Evolutionary conservation across 495 filamentous ascomycete species (phyloP).

Genomic region (Chlorociboria aeruginascens): DNA sequence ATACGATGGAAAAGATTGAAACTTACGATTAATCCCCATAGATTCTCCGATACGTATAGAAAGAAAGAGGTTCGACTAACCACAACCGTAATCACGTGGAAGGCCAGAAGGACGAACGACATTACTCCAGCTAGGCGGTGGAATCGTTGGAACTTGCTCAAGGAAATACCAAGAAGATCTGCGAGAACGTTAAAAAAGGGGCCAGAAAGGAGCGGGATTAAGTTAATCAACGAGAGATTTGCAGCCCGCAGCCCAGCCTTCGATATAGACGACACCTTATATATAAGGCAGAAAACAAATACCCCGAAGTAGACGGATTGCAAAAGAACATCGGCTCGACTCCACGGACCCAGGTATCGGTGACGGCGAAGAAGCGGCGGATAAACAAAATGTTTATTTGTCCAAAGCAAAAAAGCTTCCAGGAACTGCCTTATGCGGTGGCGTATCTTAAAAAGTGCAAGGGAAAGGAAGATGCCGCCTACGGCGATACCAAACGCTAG

Average conservation of each 20-base stretch:
- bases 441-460: conserved; percentile 2
- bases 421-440: conserved; percentile 3
- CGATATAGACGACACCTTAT: conserved; percentile 1
- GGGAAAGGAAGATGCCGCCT: conserved; percentile 3
- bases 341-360: conserved; percentile 9
- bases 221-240: conserved; percentile 15
- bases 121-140: conserved; percentile 13
- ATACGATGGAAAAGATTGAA: neutral
- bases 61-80: conserved; percentile 2
- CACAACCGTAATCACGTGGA: conserved; percentile 7
- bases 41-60: conserved; percentile 3
- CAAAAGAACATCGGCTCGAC: conserved; percentile 9
- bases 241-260: conserved; percentile 10
- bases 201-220: conserved; percentile 12
- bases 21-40: conserved; percentile 15
- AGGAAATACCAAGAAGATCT: conserved; percentile 17
- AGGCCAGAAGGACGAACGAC: conserved; percentile 5
- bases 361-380: neutral
- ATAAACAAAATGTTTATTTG: conserved; percentile 4
- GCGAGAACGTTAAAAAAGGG: conserved; percentile 11
- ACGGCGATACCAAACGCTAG: conserved; percentile 1
- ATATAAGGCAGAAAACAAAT: conserved; percentile 10
- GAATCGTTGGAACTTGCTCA: conserved; percentile 11
- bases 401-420: conserved; percentile 3
- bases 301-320: conserved; percentile 5